Base-by-base conservation (phyloP, 371 early-diverging fungal species). In the Rhizomucor miehei region DNA sequence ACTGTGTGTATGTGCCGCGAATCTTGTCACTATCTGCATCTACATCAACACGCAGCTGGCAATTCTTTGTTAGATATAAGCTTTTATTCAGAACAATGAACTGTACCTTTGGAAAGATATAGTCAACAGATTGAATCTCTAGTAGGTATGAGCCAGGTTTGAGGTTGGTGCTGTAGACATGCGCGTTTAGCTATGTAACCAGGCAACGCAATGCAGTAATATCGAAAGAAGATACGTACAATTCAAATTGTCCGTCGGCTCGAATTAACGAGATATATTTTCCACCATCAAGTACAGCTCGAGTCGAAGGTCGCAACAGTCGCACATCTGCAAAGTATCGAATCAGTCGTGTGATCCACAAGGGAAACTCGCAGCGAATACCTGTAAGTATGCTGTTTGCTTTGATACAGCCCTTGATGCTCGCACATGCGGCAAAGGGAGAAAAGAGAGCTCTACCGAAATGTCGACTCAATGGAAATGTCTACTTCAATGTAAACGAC, bases 1-100 rank as follows among this genome's bases (percentile, higher is more conserved):
- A 44, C 0, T 53, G 65, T 11, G 73, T 69, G 46, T 71, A 79
- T 16, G 75, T 53, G 16, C 63, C 75, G 11, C 52, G 54, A 10
- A 73, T 51, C 3, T 57, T 19, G 24, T 21, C 40, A 24, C 60
- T 46, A 0, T 78, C 66, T 12, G 65, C 60, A 1, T 46, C 54
- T 9, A 79, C 53, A 48, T 79, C 79, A 1, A 79, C 63, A 41
- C 79, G 79, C 14, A 79, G 21, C 78, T 77, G 52, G 29, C 12
- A 23, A 36, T 16, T 40, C 10, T 20, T 9, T 20, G 21, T 23
- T 52, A 29, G 10, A 12, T 29, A 29, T 8, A 8, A 1, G 40
- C 5, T 23, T 0, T 2, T 24, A 2, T 38, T 3, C 8, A 35
- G 2, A 23, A 13, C 2, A n/a, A 2, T 12, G n/a, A 43, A 13